phyloP scores from a whole-genome alignment of 108 stramenopile species.

The Skeletonema menzelii region DNA sequence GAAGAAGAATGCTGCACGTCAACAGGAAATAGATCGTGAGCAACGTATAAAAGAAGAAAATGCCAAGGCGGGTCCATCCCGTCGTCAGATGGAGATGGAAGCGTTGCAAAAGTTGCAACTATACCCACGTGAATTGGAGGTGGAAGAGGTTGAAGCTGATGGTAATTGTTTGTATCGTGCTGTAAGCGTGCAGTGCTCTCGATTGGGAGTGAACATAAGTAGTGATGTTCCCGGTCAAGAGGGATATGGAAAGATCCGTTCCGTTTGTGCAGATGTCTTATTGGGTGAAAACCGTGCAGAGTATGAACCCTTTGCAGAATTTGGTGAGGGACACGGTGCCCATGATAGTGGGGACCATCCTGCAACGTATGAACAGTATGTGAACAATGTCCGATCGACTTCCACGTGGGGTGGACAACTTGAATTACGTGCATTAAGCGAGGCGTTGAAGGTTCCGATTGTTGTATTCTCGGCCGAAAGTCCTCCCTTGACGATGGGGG shows the following conservation, averaged over 20 bases:
- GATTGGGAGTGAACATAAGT: slow-evolving; percentile 30
- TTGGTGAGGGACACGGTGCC: slow-evolving; percentile 50
- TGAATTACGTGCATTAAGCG: slow-evolving; percentile 87
- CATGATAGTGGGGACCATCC: slow-evolving; percentile 30
- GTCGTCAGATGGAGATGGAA: slow-evolving; percentile 64
- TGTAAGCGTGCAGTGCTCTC: slow-evolving; percentile 74
- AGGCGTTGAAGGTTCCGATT: slow-evolving; percentile 84
- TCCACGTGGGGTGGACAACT: slow-evolving; percentile 98
- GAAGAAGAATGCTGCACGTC: slow-evolving; percentile 53
- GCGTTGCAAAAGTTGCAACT: slow-evolving; percentile 50
- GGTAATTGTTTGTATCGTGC: slow-evolving; percentile 97
- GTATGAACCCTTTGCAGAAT: slow-evolving; percentile 92
- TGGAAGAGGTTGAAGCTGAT: slow-evolving; percentile 90
- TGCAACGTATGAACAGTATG: slow-evolving; percentile 82
- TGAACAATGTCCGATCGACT: slow-evolving; percentile 70
- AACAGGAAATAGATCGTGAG: slow-evolving; percentile 53
- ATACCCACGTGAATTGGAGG: slow-evolving; percentile 46
- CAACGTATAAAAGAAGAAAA: slow-evolving; percentile 43
- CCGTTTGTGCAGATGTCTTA: slow-evolving; percentile 63
- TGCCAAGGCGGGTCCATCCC: slow-evolving; percentile 65
- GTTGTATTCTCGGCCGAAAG: slow-evolving; percentile 73
- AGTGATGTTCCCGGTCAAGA: not conserved
- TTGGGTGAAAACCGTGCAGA: slow-evolving; percentile 66
- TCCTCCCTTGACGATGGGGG: slow-evolving; percentile 54
- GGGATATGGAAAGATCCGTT: slow-evolving; percentile 37